Conservation (phyloP, 805 yeast genomes). For the Cyberlindnera saturnus region DNA sequence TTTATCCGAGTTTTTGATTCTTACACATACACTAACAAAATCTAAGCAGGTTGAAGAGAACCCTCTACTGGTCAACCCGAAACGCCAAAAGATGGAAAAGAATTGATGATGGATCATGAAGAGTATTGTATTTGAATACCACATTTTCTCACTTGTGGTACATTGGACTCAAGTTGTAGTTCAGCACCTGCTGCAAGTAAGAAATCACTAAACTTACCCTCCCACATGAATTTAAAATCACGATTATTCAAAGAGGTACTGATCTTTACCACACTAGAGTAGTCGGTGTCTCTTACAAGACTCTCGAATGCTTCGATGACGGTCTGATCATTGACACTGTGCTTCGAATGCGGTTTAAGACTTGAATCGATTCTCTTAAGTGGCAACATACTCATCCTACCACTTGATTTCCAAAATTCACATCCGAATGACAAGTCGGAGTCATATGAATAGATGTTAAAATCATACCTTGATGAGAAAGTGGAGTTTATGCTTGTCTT, state of each 20-base stretch:
- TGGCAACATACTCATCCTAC: slow-evolving; percentile 1
- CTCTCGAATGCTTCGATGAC: slow-evolving; percentile 46
- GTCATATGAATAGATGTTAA: slow-evolving; percentile 85
- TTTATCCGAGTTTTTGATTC: neutral
- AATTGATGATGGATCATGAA: slow-evolving; percentile 27
- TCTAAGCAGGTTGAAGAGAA: slow-evolving; percentile 8
- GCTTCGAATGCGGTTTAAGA: slow-evolving; percentile 26
- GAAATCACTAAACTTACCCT: slow-evolving; percentile 78
- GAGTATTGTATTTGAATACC: slow-evolving; percentile 63
- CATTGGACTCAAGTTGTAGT: slow-evolving; percentile 36
- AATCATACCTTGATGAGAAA: slow-evolving; percentile 79
- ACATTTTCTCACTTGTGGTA: slow-evolving; percentile 43
- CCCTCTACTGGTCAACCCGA: slow-evolving; percentile 9
- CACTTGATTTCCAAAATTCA: slow-evolving; percentile 62
- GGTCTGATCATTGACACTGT: slow-evolving; percentile 29
- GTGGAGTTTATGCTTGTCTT: slow-evolving; percentile 71
- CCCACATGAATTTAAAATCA: slow-evolving; percentile 71
- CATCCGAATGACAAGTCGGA: slow-evolving; percentile 83
- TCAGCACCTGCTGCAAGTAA: slow-evolving; percentile 69
- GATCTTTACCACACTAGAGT: slow-evolving; percentile 66
- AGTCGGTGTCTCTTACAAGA: slow-evolving; percentile 45
- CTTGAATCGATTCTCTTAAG: slow-evolving; percentile 20
- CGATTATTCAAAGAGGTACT: slow-evolving; percentile 64
- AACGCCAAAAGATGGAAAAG: slow-evolving; percentile 10
- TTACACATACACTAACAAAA: slow-evolving; percentile 1